Conservation (phyloP, 2,329 filamentous ascomycete species). For the Sporothrix inflata region DNA sequence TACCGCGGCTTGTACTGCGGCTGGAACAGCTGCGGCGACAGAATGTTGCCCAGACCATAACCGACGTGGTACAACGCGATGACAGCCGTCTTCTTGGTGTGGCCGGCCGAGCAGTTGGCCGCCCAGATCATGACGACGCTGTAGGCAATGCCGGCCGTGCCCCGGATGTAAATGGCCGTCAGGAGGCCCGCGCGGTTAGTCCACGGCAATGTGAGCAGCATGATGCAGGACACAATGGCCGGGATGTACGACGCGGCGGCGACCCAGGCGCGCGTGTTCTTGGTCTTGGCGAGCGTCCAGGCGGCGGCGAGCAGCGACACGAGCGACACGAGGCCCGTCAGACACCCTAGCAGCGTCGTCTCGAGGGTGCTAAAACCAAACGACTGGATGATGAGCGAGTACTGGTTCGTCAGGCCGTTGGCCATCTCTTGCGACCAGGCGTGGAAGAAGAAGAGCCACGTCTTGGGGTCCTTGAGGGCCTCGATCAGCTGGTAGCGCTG, state of each 20-base stretch:
- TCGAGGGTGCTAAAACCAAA: conserved; percentile 32
- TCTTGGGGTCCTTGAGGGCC: conserved; percentile 34
- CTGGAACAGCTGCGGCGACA: conserved; percentile 66
- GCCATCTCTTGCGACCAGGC: conserved; percentile 33
- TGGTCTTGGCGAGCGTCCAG: conserved; percentile 23
- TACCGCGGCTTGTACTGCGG: conserved; percentile 52
- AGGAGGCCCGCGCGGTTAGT: conserved; percentile 26
- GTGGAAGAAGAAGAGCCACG: conserved; percentile 36
- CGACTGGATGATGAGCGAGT: conserved; percentile 33
- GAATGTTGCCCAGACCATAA: conserved; percentile 64
- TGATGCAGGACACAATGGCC: conserved; percentile 25
- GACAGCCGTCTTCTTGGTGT: conserved; percentile 67
- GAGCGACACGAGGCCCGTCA: conserved; percentile 30
- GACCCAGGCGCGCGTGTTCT: conserved; percentile 28
- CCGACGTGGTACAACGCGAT: conserved; percentile 64
- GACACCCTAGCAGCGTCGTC: conserved; percentile 31
- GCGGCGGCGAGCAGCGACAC: conserved; percentile 20
- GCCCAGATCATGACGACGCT: conserved; percentile 46
- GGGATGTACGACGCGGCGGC: conserved; percentile 25
- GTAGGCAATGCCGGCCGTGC: conserved; percentile 28
- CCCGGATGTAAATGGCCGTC: conserved; percentile 28
- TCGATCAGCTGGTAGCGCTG: conserved; percentile 33
- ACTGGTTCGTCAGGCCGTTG: conserved; percentile 34
- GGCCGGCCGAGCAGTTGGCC: conserved; percentile 56
- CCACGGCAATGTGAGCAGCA: conserved; percentile 28